Percentiles rank a stretch among this genome's conserved stretches.
phyloP scores from a whole-genome alignment of 1,139 yeast genomes.

The Pichia sp. region DNA sequence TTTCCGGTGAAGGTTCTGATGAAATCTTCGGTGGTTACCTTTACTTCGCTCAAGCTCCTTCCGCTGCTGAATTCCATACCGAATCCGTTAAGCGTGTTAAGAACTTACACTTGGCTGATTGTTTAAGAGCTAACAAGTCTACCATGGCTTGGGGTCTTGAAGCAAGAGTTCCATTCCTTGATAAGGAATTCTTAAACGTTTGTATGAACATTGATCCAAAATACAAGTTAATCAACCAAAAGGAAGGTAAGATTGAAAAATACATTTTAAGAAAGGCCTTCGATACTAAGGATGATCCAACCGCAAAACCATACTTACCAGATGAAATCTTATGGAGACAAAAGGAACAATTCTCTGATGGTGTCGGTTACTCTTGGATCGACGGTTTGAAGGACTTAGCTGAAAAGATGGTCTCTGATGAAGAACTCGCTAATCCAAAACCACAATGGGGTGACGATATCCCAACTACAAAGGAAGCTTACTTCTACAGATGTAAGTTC shows the following conservation, averaged over 20 bases:
- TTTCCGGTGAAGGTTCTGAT: constrained; percentile 99
- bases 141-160: constrained; percentile 99
- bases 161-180: constrained; percentile 99
- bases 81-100: constrained; percentile 96
- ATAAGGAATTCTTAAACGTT: constrained; percentile 85
- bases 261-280: constrained; percentile 96
- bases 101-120: constrained; percentile 96
- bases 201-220: constrained; percentile 94
- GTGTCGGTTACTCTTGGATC: constrained; percentile 99
- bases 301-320: constrained; percentile 82
- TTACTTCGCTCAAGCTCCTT: constrained; percentile 96
- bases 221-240: constrained; percentile 77
- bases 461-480: constrained; percentile 98
- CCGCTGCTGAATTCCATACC: constrained; percentile 85
- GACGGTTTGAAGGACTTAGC: constrained; percentile 97
- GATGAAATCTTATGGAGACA: constrained; percentile 98
- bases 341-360: constrained; percentile 99
- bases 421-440: constrained; percentile 84
- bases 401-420: constrained; percentile 81
- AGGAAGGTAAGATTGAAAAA: constrained; percentile 82
- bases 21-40: constrained; percentile 98
- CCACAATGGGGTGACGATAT: constrained; percentile 95
- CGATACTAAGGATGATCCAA: constrained; percentile 77
- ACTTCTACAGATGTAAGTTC: constrained; percentile 97
- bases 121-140: constrained; percentile 98